Evolutionary conservation across 2,329 filamentous ascomycete species (phyloP).

Genomic region (Arthroderma sp.): DNA sequence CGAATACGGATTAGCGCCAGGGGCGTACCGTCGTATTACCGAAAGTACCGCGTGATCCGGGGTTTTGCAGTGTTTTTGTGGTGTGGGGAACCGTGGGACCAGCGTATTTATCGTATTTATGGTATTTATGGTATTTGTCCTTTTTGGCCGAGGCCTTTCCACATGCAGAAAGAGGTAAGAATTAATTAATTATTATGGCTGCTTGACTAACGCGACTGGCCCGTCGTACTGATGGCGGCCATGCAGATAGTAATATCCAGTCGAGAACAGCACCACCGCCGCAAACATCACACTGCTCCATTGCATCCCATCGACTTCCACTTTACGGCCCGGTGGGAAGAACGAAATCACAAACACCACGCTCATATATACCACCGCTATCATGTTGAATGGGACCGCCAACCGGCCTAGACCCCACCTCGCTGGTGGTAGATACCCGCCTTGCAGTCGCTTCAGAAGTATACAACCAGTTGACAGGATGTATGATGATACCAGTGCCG

Average conservation of each 20-base stretch:
- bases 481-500: slow-evolving; percentile 30
- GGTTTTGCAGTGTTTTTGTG: too few relatives aligned
- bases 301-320: slow-evolving; percentile 5
- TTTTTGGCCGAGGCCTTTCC: too few relatives aligned
- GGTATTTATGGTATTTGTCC: too few relatives aligned
- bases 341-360: slow-evolving; percentile 9
- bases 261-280: slow-evolving; percentile 25
- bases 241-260: slow-evolving; percentile 25
- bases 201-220: slow-evolving; percentile 6
- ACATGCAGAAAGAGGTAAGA: too few relatives aligned
- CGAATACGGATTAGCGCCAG: too few relatives aligned
- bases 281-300: slow-evolving; percentile 30
- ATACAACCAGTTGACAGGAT: slow-evolving; percentile 34
- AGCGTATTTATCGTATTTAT: too few relatives aligned
- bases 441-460: slow-evolving; percentile 29
- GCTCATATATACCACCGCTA: slow-evolving; percentile 4
- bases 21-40: too few relatives aligned
- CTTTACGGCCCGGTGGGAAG: slow-evolving; percentile 2
- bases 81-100: too few relatives aligned
- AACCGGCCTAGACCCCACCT: slow-evolving; percentile 33
- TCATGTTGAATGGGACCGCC: slow-evolving; percentile 6
- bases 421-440: slow-evolving; percentile 28
- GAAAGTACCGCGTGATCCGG: too few relatives aligned
- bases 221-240: slow-evolving; percentile 18
- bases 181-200: too few relatives aligned